These are phyloP conservation scores for Sporisorium scitamineum DNA, from an alignment of 1,284 basidiomycete species.

Conservation along the genomic window DNA sequence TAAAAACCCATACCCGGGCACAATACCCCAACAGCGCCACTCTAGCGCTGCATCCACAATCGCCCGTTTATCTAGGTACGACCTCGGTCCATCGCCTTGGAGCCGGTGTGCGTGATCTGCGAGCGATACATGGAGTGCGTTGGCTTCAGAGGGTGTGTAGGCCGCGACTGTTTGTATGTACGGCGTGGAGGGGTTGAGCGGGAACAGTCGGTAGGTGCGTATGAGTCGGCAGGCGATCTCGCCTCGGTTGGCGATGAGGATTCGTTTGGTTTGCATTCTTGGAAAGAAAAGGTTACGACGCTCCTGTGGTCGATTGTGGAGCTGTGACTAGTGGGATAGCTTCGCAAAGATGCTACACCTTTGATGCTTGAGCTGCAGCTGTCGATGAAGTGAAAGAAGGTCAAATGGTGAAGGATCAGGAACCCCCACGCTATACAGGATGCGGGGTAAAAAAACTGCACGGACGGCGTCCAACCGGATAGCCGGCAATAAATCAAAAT, in stretches of 20 bases:
- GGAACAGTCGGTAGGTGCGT: slow-evolving; percentile 36
- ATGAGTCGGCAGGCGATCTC: slow-evolving; percentile 56
- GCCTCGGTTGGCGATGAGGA: slow-evolving; percentile 68
- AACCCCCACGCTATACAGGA: neutral
- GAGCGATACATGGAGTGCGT: slow-evolving; percentile 36
- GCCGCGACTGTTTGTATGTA: slow-evolving; percentile 30
- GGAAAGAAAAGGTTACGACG: too few relatives aligned
- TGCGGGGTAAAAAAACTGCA: neutral
- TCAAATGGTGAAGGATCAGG: too few relatives aligned
- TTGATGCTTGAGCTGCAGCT: too few relatives aligned
- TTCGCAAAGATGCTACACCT: too few relatives aligned
- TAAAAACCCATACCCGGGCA: slow-evolving; percentile 42
- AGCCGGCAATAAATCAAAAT: too few relatives aligned
- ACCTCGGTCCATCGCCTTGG: slow-evolving; percentile 63
- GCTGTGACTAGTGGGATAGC: too few relatives aligned
- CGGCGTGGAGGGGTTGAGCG: slow-evolving; percentile 14
- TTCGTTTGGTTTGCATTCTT: slow-evolving; percentile 14
- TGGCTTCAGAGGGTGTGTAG: slow-evolving; percentile 33
- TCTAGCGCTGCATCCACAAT: slow-evolving; percentile 72
- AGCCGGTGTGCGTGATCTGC: slow-evolving; percentile 14
- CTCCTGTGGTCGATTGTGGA: too few relatives aligned
- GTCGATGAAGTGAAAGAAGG: too few relatives aligned
- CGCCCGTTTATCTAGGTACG: slow-evolving; percentile 64
- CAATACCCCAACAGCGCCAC: slow-evolving; percentile 72
- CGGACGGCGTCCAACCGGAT: too few relatives aligned